These are phyloP conservation scores for Xylaria curta DNA, from an alignment of 495 filamentous ascomycete genomes.

Conservation along the genomic window DNA sequence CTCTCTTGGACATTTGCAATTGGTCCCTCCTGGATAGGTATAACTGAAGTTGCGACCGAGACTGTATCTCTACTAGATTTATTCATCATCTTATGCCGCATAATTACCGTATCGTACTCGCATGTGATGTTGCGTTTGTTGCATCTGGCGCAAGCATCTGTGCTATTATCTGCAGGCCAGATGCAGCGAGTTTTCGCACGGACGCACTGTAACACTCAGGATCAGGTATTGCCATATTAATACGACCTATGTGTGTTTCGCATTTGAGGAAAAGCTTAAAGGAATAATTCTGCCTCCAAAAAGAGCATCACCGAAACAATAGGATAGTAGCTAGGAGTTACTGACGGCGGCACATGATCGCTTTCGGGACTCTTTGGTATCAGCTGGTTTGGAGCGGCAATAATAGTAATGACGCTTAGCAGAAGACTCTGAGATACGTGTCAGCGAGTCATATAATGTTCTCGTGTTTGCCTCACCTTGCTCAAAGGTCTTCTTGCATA, in stretches of 20 bases:
- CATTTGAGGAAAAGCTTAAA: background rate
- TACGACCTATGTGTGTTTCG: background rate
- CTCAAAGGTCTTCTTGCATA: conserved; percentile 14
- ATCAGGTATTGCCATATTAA: background rate
- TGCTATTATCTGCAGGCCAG: background rate
- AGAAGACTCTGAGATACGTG: background rate
- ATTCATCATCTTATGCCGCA: background rate
- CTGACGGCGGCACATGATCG: conserved; percentile 18
- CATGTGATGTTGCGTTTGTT: background rate
- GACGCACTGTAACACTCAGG: background rate
- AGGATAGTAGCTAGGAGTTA: background rate
- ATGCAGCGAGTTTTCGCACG: conserved; percentile 25
- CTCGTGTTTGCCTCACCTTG: background rate
- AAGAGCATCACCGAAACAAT: background rate
- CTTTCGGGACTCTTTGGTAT: conserved; percentile 10
- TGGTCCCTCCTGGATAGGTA: background rate
- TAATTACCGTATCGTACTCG: background rate
- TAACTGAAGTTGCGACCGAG: background rate
- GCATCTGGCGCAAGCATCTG: background rate
- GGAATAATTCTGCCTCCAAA: background rate
- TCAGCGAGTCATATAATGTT: background rate
- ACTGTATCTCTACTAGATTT: background rate
- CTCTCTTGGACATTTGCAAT: background rate
- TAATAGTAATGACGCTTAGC: conserved; percentile 23
- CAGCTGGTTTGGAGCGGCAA: conserved; percentile 21